Evolutionary conservation across 2,329 filamentous ascomycete species (phyloP).

Genomic region (Zymoseptoria pseudotritici): DNA sequence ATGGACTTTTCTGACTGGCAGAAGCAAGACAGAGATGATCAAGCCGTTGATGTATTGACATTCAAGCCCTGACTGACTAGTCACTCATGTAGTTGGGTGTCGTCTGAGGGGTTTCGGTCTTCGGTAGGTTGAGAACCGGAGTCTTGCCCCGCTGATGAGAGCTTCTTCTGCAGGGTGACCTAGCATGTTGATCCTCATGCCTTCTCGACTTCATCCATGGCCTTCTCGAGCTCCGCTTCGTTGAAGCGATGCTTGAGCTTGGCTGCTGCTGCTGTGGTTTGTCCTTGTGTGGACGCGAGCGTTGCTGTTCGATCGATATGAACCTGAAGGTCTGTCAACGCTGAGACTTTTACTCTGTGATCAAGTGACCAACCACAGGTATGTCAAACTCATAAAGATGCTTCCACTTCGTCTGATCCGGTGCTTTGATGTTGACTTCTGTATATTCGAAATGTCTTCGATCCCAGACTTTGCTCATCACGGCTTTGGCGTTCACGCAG

Average conservation of each 20-base stretch:
- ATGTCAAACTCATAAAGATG: constrained; percentile 74
- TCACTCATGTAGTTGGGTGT: neutral
- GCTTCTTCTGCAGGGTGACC: neutral
- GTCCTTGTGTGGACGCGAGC: constrained; percentile 44
- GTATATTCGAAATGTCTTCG: constrained; percentile 58
- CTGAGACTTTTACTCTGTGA: neutral
- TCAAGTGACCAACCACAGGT: constrained; percentile 59
- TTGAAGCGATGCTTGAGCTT: constrained; percentile 77
- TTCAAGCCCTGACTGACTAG: too few species aligned
- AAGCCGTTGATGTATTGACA: neutral
- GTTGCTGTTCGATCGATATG: constrained; percentile 53
- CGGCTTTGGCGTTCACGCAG: constrained; percentile 60
- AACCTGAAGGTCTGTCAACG: constrained; percentile 34
- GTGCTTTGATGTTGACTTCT: constrained; percentile 62
- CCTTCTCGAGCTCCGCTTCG: constrained; percentile 54
- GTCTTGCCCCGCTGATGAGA: neutral
- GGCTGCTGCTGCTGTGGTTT: constrained; percentile 50
- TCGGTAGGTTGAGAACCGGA: neutral
- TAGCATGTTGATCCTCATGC: constrained; percentile 5
- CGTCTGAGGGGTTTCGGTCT: neutral
- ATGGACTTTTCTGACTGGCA: neutral
- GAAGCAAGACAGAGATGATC: neutral
- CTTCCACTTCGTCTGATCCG: constrained; percentile 58
- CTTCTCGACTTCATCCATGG: constrained; percentile 55
- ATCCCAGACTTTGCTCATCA: constrained; percentile 62